Base-by-base conservation (phyloP, 345 rosid genomes). In the Erucastrum elatum region DNA sequence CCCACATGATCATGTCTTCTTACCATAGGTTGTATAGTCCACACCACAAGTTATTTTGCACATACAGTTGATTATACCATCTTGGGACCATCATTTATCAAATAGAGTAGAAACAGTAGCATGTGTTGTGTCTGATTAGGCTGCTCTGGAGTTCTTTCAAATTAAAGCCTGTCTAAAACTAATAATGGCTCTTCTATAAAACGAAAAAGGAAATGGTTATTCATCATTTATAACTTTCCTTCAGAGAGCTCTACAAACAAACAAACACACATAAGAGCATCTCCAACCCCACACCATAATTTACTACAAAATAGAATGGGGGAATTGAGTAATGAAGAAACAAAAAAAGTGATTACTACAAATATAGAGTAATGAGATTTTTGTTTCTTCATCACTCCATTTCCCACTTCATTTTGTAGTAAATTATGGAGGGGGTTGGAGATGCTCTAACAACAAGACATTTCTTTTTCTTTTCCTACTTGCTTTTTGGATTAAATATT, bases 1-100 rank as follows among this genome's bases (percentile, higher is more conserved):
- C 71, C 56, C 71, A 44, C 58, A 44, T 44, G 58, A 25, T 44
- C 35, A 41, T 67, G 58, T 67, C 70, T 66, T 66, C 17, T 66
- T 21, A 12, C 70, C 53, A 5, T 1, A 21, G 25, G 11, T 12
- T 44, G 4, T 67, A 4, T 27, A 26, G 58, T 41, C 71, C 58
- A 44, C 58, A 67, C 71, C 58, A 44, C 58, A 67, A 46, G 26
- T 21, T 58, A 9, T 41, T 12, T 26, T 44, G 34, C 35, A 44
- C 7, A 27, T 7, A 44, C 2, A 67, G 26, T 0, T 44, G 25
- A 26, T 27, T 46, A 9, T 16, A 68, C 61, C 4, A 76, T 58
- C 13, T 46, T 31, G 37, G 13, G 68, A 41, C 74, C 74, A 15
- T 66, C 3, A 11, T 44, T 11, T 5, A 64, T 64, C 67, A 31